Conservation (phyloP, 1,284 basidiomycete species). For the Sparassis latifolia region DNA sequence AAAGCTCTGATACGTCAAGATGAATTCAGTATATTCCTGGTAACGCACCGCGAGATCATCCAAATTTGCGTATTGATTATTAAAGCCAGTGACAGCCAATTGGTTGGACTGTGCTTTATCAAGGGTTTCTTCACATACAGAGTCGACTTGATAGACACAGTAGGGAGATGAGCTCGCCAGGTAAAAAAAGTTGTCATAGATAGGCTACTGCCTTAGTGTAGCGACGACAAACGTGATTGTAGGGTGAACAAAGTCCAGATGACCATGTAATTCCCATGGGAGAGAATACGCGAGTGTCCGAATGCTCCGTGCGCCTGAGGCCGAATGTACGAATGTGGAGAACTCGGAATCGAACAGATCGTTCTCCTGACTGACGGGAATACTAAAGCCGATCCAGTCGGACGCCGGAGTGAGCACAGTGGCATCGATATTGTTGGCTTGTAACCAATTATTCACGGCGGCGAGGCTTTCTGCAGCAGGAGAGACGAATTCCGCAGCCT, state of each 20-base stretch:
- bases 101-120: slow-evolving; percentile 22
- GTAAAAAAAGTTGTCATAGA: too few relatives aligned
- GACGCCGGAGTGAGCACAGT: slow-evolving; percentile 26
- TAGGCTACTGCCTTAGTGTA: too few relatives aligned
- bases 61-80: slow-evolving; percentile 21
- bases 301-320: slow-evolving; percentile 19
- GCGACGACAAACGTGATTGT: slow-evolving; percentile 16
- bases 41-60: slow-evolving; percentile 23
- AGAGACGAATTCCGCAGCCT: slow-evolving; percentile 32
- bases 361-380: slow-evolving; percentile 31
- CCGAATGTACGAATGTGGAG: slow-evolving; percentile 24
- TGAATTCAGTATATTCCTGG: background rate
- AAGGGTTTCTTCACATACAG: slow-evolving; percentile 23
- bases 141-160: too few relatives aligned
- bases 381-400: slow-evolving; percentile 34
- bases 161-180: too few relatives aligned
- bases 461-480: slow-evolving; percentile 28
- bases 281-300: slow-evolving; percentile 32
- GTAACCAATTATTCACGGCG: slow-evolving; percentile 32
- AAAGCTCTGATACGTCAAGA: slow-evolving; percentile 34
- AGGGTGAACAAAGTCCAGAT: slow-evolving; percentile 29
- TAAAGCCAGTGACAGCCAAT: slow-evolving; percentile 27
- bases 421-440: slow-evolving; percentile 27
- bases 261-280: slow-evolving; percentile 22
- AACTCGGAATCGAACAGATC: slow-evolving; percentile 27